phyloP scores from a whole-genome alignment of 2,329 filamentous ascomycete species.

The Ceratocystiopsis minuta region DNA sequence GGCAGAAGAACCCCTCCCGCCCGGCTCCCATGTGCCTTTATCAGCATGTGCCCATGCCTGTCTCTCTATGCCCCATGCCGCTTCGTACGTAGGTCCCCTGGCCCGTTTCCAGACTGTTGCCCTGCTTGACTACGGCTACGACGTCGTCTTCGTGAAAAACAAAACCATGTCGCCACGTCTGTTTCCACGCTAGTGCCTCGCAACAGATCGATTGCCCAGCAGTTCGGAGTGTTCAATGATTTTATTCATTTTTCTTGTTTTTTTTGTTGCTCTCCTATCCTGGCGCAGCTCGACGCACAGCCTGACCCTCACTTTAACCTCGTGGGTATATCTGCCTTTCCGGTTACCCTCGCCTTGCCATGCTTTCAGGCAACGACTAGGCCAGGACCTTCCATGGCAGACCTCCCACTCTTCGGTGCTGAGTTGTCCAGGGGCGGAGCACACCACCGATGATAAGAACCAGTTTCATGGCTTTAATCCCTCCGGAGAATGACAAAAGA shows the following conservation, averaged over 20 bases:
- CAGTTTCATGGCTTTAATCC: constrained; percentile 1
- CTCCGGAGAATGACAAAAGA: not conserved
- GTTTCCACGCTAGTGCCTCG: constrained; percentile 7
- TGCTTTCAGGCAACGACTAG: not conserved
- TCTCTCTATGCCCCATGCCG: too few relatives aligned
- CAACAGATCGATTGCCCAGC: too few relatives aligned
- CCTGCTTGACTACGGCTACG: too few relatives aligned
- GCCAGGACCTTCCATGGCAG: not conserved
- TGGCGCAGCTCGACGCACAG: constrained; percentile 42
- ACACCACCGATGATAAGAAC: constrained; percentile 30
- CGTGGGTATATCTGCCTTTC: constrained; percentile 28
- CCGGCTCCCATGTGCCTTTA: too few relatives aligned
- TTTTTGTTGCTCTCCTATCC: constrained; percentile 8
- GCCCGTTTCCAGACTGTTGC: too few relatives aligned
- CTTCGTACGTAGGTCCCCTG: too few relatives aligned
- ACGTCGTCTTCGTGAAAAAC: not conserved
- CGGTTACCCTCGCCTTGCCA: not conserved
- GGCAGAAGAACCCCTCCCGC: too few relatives aligned
- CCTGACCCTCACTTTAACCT: constrained; percentile 54
- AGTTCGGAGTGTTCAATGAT: not conserved
- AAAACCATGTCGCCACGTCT: not conserved
- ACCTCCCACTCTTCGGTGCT: constrained; percentile 48
- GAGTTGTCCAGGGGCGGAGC: constrained; percentile 44
- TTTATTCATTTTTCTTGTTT: constrained; percentile 11
- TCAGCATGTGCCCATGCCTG: too few relatives aligned